Base-by-base conservation (phyloP, 2,329 filamentous ascomycete species). In the Scytalidium sp. region DNA sequence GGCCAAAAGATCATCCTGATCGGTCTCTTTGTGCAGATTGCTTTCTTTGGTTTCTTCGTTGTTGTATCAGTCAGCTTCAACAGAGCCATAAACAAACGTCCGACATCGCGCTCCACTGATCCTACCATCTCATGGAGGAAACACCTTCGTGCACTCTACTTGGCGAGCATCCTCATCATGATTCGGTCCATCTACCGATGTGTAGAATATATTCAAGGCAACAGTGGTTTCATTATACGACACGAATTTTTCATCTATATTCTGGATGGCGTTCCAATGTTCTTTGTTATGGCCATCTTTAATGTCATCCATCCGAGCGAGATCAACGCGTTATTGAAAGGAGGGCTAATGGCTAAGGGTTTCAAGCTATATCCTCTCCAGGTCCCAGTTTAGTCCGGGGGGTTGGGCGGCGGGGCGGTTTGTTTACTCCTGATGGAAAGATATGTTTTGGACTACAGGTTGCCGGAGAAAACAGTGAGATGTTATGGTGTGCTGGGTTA, bases 41-140 rank as follows among this genome's bases (percentile, higher is more conserved):
- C 75, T 7, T 73, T 78, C 55, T 81, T 81, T 53, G 66, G 67
- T n/a, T 65, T 78, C 48, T 81, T 81, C 56, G 62, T 79, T 19
- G 25, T 58, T 19, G 49, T 52, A 9, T 27, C 52, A 10, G 36
- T 11, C 1, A 22, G 56, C 21, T 63, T 62, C 25, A 50, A 61
- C 20, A 7, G 13, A 7, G 49, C 55, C 2, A 48, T 63, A 13
- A 21, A 20, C 10, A 41, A 17, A 17, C 9, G 15, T 3, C 54
- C 57, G 1, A 58, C 52, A 4, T 23, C 40, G 3, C 13, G 27
- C 4, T 54, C 53, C 3, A 39, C 27, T 2, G 10, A 45, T 19
- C 3, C 46, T 2, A n/a, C 20, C 1, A 25, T 54, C 0, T 50
- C 53, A 13, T 62, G 60, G 58, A 46, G 54, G 25, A 69, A 65